Conservation (phyloP, 805 yeast species). For the Wickerhamiella australiensis region DNA sequence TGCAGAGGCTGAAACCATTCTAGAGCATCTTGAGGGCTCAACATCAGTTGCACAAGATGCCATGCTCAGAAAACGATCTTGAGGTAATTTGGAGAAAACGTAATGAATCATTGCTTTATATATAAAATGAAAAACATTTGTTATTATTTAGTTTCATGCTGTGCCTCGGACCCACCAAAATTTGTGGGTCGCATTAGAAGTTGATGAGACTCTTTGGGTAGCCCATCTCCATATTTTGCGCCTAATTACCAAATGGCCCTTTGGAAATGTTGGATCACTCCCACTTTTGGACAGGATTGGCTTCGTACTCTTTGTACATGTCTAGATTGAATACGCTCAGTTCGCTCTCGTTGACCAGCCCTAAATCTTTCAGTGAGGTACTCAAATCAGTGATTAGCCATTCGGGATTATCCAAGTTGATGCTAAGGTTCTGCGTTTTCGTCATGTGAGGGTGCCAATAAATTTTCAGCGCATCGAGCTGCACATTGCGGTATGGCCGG, state of each 20-base stretch:
- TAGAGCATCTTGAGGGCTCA: background rate
- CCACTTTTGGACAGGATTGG: conserved; percentile 89
- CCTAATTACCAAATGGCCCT: no score
- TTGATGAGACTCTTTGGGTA: no score
- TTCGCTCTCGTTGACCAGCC: conserved; percentile 73
- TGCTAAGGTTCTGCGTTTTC: conserved; percentile 82
- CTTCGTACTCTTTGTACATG: conserved; percentile 56
- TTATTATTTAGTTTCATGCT: no score
- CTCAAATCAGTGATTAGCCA: conserved; percentile 45
- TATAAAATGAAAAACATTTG: no score
- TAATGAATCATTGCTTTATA: no score
- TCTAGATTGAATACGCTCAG: conserved; percentile 62
- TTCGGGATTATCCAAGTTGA: conserved; percentile 75
- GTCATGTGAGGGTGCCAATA: conserved; percentile 93
- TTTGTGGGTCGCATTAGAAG: no score
- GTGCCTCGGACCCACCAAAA: no score
- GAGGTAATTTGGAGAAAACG: background rate
- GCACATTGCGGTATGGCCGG: conserved; percentile 71
- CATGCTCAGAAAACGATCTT: background rate
- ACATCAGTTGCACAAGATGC: background rate
- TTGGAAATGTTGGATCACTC: conserved; percentile 22
- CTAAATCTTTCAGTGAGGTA: conserved; percentile 40
- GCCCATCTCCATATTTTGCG: no score
- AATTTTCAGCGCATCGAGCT: conserved; percentile 57
- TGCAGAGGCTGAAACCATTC: background rate